Evolutionary conservation across 768 basidiomycete species (phyloP), one percentile per base, ranked within the genome.

Genomic region (Hygrophorus russula): DNA sequence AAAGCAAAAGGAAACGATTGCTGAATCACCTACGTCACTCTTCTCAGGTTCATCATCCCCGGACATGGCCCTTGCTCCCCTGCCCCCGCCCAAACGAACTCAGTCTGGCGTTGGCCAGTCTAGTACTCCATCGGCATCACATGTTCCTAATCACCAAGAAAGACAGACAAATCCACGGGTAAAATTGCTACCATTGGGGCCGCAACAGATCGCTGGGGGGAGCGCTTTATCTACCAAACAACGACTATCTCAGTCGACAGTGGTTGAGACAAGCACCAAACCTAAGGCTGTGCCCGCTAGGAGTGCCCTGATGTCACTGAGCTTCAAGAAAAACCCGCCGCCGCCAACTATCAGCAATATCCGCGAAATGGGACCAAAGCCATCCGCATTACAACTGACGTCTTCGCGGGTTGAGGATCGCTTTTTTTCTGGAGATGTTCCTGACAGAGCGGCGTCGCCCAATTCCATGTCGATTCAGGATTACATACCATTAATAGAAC

Each of bases 201-300:
- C 49, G 10, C 43, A 51, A 13, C 42, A 43, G 13, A 14, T 45
- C n/a, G 34, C 56, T 4, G 41, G 52, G 35, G 59, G 58, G 28
- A 67, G 62, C 45, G 63, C 65, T 8, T 62, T 78, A 20, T 60
- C 66, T 29, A 78, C 73, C 1, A 78, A 77, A 51, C 68, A 73
- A 41, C 65, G 72, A 5, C 52, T 78, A 4, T 61, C 64, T 18
- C 62, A 65, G 34, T 62, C 59, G 8, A 67, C 70, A 11, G 53
- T 66, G 17, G 59, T 55, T 7, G 65, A 62, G 15, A 51, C 56
- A 10, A 49, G 49, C 2, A 66, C 73, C 0, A 75, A 64, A 49
- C 29, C 48, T 36, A 51, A 49, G 31, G 28, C 39, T 10, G 17
- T 49, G 8, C 43, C 46, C 10, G 38, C 37, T 14, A 46, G 47